Percentiles rank a stretch among this genome's conserved stretches.
phyloP scores from a whole-genome alignment of 257 asterid species.

The Salvia hispanica region DNA sequence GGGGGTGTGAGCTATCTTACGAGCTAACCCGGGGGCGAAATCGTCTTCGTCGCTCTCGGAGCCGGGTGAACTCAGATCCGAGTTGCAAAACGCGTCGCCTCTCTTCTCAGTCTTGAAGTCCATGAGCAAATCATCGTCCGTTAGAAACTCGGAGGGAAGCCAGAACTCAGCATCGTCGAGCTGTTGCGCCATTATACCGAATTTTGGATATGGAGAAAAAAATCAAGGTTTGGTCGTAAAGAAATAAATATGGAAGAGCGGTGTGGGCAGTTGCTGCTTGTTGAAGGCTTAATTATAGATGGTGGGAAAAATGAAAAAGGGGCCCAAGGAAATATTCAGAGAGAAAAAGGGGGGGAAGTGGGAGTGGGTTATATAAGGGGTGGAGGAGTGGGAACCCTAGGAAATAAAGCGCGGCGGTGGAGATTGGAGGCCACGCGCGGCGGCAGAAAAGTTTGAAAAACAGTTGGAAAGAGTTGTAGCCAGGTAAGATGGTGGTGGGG shows the following conservation, averaged over 20 bases:
- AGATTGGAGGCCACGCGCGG: conserved; percentile 38
- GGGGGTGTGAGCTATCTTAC: conserved; percentile 38
- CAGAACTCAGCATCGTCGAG: conserved; percentile 57
- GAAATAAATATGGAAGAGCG: conserved; percentile 23
- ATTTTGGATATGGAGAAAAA: not conserved
- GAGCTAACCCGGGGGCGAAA: conserved; percentile 48
- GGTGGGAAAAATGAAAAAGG: conserved; percentile 31
- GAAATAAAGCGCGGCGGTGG: conserved; percentile 28
- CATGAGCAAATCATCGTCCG: conserved; percentile 49
- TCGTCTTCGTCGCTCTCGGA: conserved; percentile 84
- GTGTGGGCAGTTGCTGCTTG: conserved; percentile 37
- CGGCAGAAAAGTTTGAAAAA: conserved; percentile 42
- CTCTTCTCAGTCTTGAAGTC: conserved; percentile 36
- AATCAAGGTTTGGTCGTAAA: not conserved
- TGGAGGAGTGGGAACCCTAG: conserved; percentile 36
- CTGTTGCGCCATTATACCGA: conserved; percentile 41
- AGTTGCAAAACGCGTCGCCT: conserved; percentile 35
- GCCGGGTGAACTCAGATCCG: conserved; percentile 73
- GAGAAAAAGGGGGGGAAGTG: conserved; percentile 7
- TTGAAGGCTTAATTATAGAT: conserved; percentile 44
- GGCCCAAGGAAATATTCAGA: conserved; percentile 30
- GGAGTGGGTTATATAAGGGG: no score
- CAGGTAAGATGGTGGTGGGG: conserved; percentile 51
- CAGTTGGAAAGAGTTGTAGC: conserved; percentile 52
- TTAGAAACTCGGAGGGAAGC: conserved; percentile 54